Conservation (phyloP, 768 basidiomycete species). For the Sporobolomyces phaffii region DNA sequence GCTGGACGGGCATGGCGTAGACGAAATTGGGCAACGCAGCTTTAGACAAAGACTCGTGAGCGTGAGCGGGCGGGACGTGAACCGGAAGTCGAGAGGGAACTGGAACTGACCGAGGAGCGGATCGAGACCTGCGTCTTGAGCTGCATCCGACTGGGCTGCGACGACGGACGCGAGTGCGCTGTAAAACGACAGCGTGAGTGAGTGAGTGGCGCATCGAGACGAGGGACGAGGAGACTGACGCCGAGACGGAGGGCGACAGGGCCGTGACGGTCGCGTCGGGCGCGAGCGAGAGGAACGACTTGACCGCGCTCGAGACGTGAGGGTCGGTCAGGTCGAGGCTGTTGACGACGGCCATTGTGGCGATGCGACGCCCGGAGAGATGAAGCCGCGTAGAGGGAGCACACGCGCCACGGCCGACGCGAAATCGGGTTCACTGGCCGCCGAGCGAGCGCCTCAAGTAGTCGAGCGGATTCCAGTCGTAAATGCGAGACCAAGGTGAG, state of each 20-base stretch:
- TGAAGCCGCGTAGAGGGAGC: no score
- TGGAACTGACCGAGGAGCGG: slow-evolving; percentile 8
- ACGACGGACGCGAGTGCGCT: slow-evolving; percentile 10
- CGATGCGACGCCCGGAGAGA: no score
- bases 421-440: no score
- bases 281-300: slow-evolving; percentile 4
- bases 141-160: not conserved
- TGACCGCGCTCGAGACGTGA: slow-evolving; percentile 1
- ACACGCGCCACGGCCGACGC: no score
- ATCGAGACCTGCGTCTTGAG: not conserved
- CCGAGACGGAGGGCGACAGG: slow-evolving; percentile 3
- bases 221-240: not conserved
- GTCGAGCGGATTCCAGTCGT: no score
- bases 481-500: no score
- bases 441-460: no score
- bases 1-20: slow-evolving; percentile 82
- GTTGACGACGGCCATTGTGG: not conserved
- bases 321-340: slow-evolving; percentile 5
- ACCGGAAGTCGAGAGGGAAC: no score
- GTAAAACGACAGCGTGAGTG: no score
- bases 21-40: slow-evolving; percentile 65
- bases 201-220: no score
- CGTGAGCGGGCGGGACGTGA: not conserved
- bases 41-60: not conserved
- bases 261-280: not conserved